These are phyloP conservation scores for Wolfiporia cocos DNA, from an alignment of 1,284 basidiomycete genomes.

Conservation along the genomic window DNA sequence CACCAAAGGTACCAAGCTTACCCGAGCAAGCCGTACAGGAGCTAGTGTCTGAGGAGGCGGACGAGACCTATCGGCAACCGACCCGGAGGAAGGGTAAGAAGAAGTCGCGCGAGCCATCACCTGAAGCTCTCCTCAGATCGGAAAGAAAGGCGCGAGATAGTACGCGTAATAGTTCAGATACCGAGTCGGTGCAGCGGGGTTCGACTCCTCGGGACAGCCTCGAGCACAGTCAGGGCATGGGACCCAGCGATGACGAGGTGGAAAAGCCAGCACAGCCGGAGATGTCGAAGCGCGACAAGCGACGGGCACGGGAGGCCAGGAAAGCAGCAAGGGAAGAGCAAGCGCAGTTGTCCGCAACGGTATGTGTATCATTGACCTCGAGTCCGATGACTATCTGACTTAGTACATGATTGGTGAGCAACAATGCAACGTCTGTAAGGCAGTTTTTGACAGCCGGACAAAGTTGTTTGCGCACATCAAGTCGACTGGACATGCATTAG, in stretches of 20 bases:
- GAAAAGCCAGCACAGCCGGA: constrained; percentile 24
- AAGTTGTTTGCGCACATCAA: constrained; percentile 78
- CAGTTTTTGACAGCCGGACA: constrained; percentile 65
- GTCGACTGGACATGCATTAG: constrained; percentile 69
- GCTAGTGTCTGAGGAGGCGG: constrained; percentile 7
- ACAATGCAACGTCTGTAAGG: constrained; percentile 71
- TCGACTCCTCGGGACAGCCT: constrained; percentile 3
- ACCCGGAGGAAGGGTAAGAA: constrained; percentile 15
- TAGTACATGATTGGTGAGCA: constrained; percentile 14
- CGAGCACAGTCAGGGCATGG: neutral
- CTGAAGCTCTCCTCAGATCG: constrained; percentile 7
- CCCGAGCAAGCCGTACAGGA: neutral
- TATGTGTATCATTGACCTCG: constrained; percentile 11
- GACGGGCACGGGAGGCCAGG: constrained; percentile 72
- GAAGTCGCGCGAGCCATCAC: constrained; percentile 15
- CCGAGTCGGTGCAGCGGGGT: too few relatives aligned
- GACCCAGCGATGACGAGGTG: neutral
- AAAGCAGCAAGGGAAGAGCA: constrained; percentile 68
- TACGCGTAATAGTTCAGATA: too few relatives aligned
- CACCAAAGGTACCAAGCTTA: neutral
- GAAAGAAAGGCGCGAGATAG: constrained; percentile 14
- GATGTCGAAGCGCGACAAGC: constrained; percentile 77
- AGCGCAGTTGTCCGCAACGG: constrained; percentile 26
- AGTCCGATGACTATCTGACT: constrained; percentile 2
- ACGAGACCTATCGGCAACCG: constrained; percentile 9